A percentile compares a stretch with the other conserved stretches of the same genome.
These are phyloP conservation scores for Lipomyces chichibuensis DNA, from an alignment of 805 yeast genomes.

Conservation along the genomic window DNA sequence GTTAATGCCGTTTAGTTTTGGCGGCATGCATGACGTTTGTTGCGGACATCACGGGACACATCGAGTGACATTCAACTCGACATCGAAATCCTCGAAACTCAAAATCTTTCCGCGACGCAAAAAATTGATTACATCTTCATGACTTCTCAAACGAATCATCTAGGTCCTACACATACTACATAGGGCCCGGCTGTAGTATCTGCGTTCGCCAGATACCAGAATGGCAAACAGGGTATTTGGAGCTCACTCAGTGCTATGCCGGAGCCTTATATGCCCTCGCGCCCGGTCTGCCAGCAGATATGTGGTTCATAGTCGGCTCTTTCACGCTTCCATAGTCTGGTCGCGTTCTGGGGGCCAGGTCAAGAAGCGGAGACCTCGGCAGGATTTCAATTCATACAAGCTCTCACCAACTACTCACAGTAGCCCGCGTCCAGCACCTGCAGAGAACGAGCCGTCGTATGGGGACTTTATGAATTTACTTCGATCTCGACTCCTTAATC, in stretches of 20 bases:
- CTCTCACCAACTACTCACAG: neutral
- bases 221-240: neutral
- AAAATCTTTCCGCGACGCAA: neutral
- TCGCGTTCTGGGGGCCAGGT: neutral
- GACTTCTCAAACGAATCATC: neutral
- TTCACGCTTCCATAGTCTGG: neutral
- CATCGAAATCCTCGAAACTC: too few species aligned
- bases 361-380: neutral
- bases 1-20: neutral
- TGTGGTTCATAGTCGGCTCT: neutral
- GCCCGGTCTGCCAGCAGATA: neutral
- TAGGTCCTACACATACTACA: neutral
- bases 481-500: constrained; percentile 1
- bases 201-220: neutral
- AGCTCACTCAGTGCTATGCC: neutral
- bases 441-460: neutral
- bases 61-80: neutral
- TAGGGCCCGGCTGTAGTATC: neutral
- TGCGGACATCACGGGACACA: neutral
- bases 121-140: neutral
- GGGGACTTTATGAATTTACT: constrained; percentile 6
- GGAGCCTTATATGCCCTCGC: neutral
- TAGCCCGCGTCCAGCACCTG: neutral
- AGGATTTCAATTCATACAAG: neutral
- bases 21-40: neutral